Evolutionary conservation across 202 grass and related monocot species (phyloP).

Genomic region (Zoysia matrella): DNA sequence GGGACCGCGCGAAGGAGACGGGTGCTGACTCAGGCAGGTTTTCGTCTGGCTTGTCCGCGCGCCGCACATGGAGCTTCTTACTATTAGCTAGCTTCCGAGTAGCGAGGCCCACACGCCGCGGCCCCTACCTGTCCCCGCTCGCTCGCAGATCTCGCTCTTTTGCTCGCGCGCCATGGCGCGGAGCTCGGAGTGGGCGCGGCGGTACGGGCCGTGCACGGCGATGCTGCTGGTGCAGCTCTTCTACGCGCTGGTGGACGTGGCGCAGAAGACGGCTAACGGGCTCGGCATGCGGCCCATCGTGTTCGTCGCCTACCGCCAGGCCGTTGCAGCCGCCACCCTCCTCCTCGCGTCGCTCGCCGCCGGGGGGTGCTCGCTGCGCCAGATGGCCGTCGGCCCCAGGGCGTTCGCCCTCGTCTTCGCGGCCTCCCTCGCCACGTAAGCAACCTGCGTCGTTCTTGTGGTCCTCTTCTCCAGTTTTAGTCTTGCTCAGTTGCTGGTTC

Average conservation of each 20-base stretch:
- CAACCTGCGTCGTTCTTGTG: not conserved
- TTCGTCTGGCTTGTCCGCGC: not conserved
- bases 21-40: not conserved
- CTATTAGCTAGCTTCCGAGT: not conserved
- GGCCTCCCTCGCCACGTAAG: conserved; percentile 67
- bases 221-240: conserved; percentile 79
- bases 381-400: conserved; percentile 38
- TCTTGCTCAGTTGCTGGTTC: too few species aligned
- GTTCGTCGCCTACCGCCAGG: conserved; percentile 81
- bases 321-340: conserved; percentile 50
- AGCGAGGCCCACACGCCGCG: not conserved
- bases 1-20: not conserved
- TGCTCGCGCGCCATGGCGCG: not conserved
- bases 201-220: conserved; percentile 55
- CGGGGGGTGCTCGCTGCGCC: conserved; percentile 41
- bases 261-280: conserved; percentile 58
- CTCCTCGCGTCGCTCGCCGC: conserved; percentile 52
- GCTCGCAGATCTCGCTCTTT: not conserved
- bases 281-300: conserved; percentile 68
- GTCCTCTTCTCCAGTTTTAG: not conserved
- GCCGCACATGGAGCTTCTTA: not conserved
- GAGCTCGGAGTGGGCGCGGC: not conserved
- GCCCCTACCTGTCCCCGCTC: not conserved
- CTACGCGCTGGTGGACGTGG: conserved; percentile 76
- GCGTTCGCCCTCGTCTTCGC: conserved; percentile 70